Evolutionary conservation across 164 flowering plant genomes (phyloP), one percentile per base, ranked within the genome.

Genomic region (Warburgia ugandensis): DNA sequence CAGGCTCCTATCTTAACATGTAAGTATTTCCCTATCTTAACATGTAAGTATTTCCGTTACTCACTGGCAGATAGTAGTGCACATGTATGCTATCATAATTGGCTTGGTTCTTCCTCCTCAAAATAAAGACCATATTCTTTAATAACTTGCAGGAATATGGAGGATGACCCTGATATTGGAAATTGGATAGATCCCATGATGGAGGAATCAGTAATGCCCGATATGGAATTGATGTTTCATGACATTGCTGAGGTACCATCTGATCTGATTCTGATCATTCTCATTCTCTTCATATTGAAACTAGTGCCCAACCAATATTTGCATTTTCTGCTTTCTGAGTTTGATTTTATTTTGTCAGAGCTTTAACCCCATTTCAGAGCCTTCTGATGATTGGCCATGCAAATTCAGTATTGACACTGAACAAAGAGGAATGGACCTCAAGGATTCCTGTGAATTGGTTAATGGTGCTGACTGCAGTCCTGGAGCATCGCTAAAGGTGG

Each of bases 301-400:
- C 19, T 39, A 22, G 43, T 35, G n/a, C 16, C 43, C 2, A 19
- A 16, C 43, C 6, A 39, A n/a, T n/a, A 6, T 31, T 9, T 39
- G 43, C 43, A 16, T 1, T 5, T 12, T 13, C 9, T 9, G n/a
- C n/a, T 43, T n/a, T 21, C 47, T 22, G 16, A 28, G 49, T 4
- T 41, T 25, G 9, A 14, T 38, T 45, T 45, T 21, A 31, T 13
- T 21, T 17, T 39, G 38, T 12, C 17, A 79, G 89, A 82, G 83
- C 59, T 79, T 71, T 54, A 82, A 77, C 59, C 83, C 85, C 22
- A 77, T 73, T 71, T 61, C 67, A 38, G 85, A 82, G 57, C 89
- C 89, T 2, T 30, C 48, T 52, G 79, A 77, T 65, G 79, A 73
- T 33, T 79, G 78, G 79, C 62, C 63, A 4, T 64, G 71, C 67